Evolutionary conservation across 2,329 filamentous ascomycete species (phyloP).

Genomic region (Macrophomina tecta): DNA sequence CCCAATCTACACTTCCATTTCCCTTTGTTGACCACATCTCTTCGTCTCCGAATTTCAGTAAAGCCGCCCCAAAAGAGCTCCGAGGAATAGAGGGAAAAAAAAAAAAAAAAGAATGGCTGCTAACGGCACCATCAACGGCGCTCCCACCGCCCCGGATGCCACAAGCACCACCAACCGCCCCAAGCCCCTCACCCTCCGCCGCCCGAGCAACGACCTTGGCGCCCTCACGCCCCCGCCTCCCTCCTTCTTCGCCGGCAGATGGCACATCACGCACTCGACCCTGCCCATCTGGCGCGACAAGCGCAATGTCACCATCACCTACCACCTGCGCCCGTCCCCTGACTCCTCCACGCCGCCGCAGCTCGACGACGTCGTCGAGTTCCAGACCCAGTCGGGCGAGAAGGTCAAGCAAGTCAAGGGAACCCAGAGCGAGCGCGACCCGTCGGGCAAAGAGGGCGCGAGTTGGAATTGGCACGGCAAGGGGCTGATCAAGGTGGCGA

Average conservation of each 20-base stretch:
- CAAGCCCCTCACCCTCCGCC: neutral
- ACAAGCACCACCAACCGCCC: neutral
- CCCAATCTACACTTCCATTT: neutral
- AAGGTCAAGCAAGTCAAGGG: neutral
- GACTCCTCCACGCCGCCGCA: neutral
- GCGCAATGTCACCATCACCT: constrained; percentile 8
- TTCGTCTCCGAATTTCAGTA: neutral
- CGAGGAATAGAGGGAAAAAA: too few species aligned
- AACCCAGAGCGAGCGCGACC: neutral
- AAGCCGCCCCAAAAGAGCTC: neutral
- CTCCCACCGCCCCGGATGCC: neutral
- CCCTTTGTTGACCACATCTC: neutral
- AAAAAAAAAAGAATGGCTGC: neutral
- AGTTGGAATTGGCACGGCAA: constrained; percentile 6
- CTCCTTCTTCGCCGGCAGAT: constrained; percentile 23
- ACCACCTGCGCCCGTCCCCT: neutral
- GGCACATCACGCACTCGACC: constrained; percentile 36
- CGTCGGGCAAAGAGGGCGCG: neutral
- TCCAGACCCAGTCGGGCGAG: neutral
- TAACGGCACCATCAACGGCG: neutral
- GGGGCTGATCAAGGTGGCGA: constrained; percentile 9
- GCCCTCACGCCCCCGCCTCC: constrained; percentile 29
- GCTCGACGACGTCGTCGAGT: constrained; percentile 5
- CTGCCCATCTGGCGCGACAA: constrained; percentile 32
- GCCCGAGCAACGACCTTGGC: neutral